Percentiles rank a stretch among this genome's conserved stretches.
Evolutionary conservation across 1,284 basidiomycete species (phyloP).

Genomic region (Xanthoconium separans): DNA sequence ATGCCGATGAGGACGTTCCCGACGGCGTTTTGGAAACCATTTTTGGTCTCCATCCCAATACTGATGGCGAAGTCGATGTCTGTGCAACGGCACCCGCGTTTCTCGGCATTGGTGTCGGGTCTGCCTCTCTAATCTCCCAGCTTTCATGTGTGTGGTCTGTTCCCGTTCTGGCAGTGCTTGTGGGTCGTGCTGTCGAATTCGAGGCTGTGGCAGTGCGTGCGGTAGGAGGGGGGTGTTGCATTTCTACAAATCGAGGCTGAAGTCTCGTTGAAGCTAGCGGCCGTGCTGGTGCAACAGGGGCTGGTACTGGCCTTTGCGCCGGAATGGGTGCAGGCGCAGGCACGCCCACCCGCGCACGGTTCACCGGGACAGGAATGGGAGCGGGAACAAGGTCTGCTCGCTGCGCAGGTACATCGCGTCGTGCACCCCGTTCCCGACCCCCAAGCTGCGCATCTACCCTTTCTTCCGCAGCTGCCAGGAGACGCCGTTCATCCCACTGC

Average conservation of each 20-base stretch:
- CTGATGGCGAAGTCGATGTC: not conserved
- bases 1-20: too few species aligned
- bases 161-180: not conserved
- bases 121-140: not conserved
- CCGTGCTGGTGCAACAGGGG: not conserved
- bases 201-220: not conserved
- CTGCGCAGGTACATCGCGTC: slow-evolving; percentile 4
- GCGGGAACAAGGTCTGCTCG: not conserved
- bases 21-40: not conserved
- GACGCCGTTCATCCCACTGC: slow-evolving; percentile 41
- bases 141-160: not conserved
- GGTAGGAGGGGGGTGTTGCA: not conserved
- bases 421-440: slow-evolving; percentile 8
- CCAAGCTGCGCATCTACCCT: slow-evolving; percentile 30
- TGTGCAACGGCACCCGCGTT: not conserved
- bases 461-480: slow-evolving; percentile 34
- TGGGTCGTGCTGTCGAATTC: not conserved
- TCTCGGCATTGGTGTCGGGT: not conserved
- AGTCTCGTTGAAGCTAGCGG: not conserved
- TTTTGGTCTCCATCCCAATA: not conserved
- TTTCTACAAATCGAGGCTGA: not conserved
- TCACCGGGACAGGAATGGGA: not conserved
- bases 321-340: not conserved
- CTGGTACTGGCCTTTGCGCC: not conserved
- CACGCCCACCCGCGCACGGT: not conserved